Base-by-base conservation (phyloP, 148 eudicot genomes). In the Persicaria tinctoria region DNA sequence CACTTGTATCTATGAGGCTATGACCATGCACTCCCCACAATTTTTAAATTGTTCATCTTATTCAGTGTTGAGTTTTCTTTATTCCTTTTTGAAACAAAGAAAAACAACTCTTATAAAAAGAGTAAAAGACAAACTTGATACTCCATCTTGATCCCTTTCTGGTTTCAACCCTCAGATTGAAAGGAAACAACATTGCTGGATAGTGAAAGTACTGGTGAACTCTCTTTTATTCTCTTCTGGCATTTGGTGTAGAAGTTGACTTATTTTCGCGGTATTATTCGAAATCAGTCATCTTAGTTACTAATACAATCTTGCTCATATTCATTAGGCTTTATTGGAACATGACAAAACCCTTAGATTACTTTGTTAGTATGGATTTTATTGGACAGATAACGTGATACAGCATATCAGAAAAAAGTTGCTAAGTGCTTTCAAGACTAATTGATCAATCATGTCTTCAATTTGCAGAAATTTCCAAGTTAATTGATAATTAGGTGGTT, bases 41-140 rank as follows among this genome's bases (percentile, higher is more conserved):
- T 10, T 70, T 14, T 70, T 8, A 70, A n/a, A 6, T 18, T 46
- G 51, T 11, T 46, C 51, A 70, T 70, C 73, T 70, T 46, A 70
- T 70, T 70, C 73, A 70, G 73, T 70, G 73, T 6, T 57, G 27
- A 18, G 32, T 18, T 8, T 18, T 57, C 64, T 20, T 57, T 57
- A 32, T 20, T 20, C 64, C 64, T 8, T 57, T 57, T 20, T 57
- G 32, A 57, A 17, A 57, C 9, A 20, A 16, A 32, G 56, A 1
- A 53, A 53, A n/a, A 53, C 3, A n/a, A 53, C 56, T n/a, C 16
- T n/a, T 53, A 53, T 53, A n/a, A 53, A 53, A 53, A 53, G 56
- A 53, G 16, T 57, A 57, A 57, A 57, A 10, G 18, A 55, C 18
- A 55, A 55, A 14, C 59, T 55, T 55, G 59, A 53, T 55, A 17